phyloP scores from a whole-genome alignment of 2,329 filamentous ascomycete genomes.

The Claviceps sp. region DNA sequence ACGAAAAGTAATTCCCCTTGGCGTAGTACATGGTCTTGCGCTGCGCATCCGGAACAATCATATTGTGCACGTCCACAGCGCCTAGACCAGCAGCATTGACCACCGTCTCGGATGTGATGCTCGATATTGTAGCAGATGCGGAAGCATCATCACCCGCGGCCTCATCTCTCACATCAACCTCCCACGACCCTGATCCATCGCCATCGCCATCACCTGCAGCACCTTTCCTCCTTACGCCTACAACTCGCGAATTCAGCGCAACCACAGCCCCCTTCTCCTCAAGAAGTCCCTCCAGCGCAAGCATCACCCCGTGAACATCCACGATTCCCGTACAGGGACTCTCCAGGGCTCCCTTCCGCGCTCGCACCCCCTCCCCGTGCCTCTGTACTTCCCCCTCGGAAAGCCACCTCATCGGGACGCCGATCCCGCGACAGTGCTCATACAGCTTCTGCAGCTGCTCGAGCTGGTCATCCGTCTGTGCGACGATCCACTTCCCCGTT shows the following conservation, averaged over 20 bases:
- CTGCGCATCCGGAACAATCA: constrained; percentile 50
- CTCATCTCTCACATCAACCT: constrained; percentile 35
- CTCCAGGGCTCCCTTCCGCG: constrained; percentile 63
- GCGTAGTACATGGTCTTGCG: constrained; percentile 61
- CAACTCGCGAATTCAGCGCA: constrained; percentile 56
- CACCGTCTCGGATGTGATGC: constrained; percentile 61
- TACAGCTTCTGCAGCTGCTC: constrained; percentile 43
- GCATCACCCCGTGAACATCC: constrained; percentile 77
- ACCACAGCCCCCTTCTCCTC: constrained; percentile 58
- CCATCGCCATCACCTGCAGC: constrained; percentile 26
- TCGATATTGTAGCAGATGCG: constrained; percentile 29
- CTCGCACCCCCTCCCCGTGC: constrained; percentile 64
- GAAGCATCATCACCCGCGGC: constrained; percentile 15
- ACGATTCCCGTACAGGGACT: constrained; percentile 80
- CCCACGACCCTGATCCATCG: constrained; percentile 39
- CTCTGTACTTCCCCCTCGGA: constrained; percentile 43
- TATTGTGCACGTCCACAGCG: constrained; percentile 66
- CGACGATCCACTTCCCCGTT: constrained; percentile 90
- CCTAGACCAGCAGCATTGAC: constrained; percentile 79
- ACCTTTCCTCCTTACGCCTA: constrained; percentile 40
- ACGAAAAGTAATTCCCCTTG: constrained; percentile 93
- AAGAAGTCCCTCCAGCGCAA: constrained; percentile 61
- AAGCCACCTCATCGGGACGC: constrained; percentile 63
- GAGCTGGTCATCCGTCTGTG: constrained; percentile 61
- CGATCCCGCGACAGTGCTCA: constrained; percentile 26